Evolutionary conservation across 2,329 filamentous ascomycete genomes (phyloP).

Genomic region (Scedosporium boydii): DNA sequence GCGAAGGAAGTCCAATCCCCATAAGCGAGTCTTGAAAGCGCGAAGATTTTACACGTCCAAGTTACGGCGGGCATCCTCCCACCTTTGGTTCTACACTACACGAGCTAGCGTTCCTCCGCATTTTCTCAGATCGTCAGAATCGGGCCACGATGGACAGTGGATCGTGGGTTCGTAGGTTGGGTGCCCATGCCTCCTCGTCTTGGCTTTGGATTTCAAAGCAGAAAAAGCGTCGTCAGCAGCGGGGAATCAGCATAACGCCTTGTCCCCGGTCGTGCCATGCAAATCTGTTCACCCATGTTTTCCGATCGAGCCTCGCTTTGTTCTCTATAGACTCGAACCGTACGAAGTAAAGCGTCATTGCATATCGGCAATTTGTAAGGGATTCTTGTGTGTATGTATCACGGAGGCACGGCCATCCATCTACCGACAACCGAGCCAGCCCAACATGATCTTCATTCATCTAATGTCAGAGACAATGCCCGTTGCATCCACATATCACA

Average conservation of each 20-base stretch:
- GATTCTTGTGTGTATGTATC: neutral
- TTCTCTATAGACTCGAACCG: no score
- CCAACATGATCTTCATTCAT: conserved; percentile 2
- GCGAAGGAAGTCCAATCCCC: no score
- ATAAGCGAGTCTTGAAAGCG: no score
- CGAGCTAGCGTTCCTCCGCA: no score
- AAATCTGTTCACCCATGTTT: neutral
- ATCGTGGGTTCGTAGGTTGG: no score
- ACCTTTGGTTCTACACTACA: no score
- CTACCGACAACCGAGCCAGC: neutral
- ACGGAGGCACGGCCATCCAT: neutral
- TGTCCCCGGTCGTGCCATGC: neutral
- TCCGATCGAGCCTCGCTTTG: neutral
- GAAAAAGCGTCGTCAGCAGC: neutral
- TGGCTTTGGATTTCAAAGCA: neutral
- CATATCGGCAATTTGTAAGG: neutral
- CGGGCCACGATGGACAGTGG: no score
- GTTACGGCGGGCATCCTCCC: no score
- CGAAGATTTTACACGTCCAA: no score
- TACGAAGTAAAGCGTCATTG: neutral
- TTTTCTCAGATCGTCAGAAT: no score
- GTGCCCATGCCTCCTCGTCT: neutral
- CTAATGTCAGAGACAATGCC: neutral
- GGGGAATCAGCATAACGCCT: neutral
- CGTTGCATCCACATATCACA: neutral